phyloP scores from a whole-genome alignment of 164 flowering plant genomes.

The Pachysandra terminalis region DNA sequence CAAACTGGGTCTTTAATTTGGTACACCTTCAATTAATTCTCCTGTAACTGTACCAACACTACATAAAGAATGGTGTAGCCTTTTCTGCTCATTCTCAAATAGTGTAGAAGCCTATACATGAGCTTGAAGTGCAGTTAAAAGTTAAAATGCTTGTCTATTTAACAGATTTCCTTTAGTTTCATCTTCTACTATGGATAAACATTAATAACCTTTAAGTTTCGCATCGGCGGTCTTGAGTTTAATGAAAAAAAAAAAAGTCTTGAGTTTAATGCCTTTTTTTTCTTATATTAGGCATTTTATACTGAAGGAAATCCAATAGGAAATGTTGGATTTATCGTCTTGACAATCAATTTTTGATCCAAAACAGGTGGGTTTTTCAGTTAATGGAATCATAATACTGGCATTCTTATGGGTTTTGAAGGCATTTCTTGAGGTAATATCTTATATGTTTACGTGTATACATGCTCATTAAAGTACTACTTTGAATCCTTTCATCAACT shows the following conservation, averaged over 20 bases:
- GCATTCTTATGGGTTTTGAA: constrained; percentile 84
- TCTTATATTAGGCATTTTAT: no score
- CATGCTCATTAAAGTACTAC: not conserved
- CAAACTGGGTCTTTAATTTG: no score
- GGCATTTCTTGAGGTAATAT: constrained; percentile 82
- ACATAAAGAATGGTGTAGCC: not conserved
- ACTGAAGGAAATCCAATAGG: no score
- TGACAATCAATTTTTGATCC: constrained; percentile 1
- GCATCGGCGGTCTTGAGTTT: no score
- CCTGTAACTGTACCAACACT: not conserved
- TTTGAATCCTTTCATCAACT: not conserved
- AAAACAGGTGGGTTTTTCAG: constrained; percentile 72
- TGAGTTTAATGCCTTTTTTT: no score
- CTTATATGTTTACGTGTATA: not conserved
- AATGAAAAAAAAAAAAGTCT: no score
- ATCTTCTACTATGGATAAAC: no score
- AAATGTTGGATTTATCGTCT: not conserved
- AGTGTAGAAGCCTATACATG: not conserved
- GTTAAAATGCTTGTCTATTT: not conserved
- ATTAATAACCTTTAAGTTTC: no score
- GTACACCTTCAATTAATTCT: no score
- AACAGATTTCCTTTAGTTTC: not conserved
- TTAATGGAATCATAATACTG: constrained; percentile 68
- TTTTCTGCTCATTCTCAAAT: not conserved
- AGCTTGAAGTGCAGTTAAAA: not conserved